Evolutionary conservation across 208 protist species (phyloP).

Genomic region (Trypanosoma vivax): DNA sequence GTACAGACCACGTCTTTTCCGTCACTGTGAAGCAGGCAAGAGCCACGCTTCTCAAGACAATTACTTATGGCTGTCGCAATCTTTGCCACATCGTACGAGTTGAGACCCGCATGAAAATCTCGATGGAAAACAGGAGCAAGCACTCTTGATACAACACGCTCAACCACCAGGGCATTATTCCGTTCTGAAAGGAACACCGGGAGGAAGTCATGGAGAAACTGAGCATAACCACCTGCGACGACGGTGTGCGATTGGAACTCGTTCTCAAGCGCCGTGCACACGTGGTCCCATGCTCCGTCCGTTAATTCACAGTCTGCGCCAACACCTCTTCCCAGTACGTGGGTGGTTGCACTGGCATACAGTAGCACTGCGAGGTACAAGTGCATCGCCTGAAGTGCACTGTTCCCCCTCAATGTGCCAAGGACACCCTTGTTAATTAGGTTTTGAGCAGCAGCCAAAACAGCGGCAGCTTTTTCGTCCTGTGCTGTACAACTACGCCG

Average conservation of each 20-base stretch:
- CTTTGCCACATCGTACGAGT: slow-evolving; percentile 27
- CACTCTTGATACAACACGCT: neutral
- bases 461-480: neutral
- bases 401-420: slow-evolving; percentile 14
- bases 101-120: slow-evolving; percentile 13
- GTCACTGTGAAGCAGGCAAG: too few species aligned
- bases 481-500: neutral
- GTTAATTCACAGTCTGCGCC: neutral
- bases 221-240: slow-evolving; percentile 25
- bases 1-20: neutral
- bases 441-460: slow-evolving; percentile 5
- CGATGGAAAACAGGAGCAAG: slow-evolving; percentile 2
- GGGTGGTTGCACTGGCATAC: neutral
- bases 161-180: neutral
- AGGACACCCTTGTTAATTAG: slow-evolving; percentile 9
- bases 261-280: slow-evolving; percentile 2
- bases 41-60: neutral
- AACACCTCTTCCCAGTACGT: too few species aligned
- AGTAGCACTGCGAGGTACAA: slow-evolving; percentile 5
- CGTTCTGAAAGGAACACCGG: neutral
- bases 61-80: slow-evolving; percentile 17
- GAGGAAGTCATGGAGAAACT: slow-evolving; percentile 28
- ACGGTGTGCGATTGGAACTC: slow-evolving; percentile 15
- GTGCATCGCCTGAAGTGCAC: slow-evolving; percentile 28
- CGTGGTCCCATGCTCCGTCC: neutral